Evolutionary conservation across 2,329 filamentous ascomycete species (phyloP).

Genomic region (Aspergillus unguis): DNA sequence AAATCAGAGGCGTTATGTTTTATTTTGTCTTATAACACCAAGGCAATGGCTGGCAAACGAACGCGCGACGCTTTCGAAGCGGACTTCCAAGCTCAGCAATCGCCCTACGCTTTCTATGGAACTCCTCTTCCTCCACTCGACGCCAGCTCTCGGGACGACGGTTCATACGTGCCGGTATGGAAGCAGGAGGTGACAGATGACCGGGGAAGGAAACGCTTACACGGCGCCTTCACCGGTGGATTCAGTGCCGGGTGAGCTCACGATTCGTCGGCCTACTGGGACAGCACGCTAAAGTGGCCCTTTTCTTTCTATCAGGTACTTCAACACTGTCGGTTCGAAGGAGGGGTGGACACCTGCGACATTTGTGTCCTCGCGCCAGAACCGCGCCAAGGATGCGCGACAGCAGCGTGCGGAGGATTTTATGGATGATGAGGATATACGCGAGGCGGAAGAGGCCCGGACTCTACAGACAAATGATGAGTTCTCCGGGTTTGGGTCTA

Average conservation of each 20-base stretch:
- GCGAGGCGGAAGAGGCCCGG: constrained; percentile 75
- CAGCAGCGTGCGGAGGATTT: constrained; percentile 77
- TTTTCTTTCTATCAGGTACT: constrained; percentile 63
- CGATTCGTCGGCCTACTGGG: constrained; percentile 27
- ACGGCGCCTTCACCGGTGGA: constrained; percentile 94
- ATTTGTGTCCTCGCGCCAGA: constrained; percentile 84
- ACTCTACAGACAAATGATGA: constrained; percentile 68
- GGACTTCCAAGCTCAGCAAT: constrained; percentile 63
- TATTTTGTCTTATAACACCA: not conserved
- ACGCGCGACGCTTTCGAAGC: constrained; percentile 74
- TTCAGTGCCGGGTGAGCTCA: constrained; percentile 84
- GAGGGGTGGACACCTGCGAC: constrained; percentile 94
- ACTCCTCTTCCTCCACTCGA: constrained; percentile 79
- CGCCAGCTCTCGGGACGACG: constrained; percentile 76
- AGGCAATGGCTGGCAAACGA: constrained; percentile 73
- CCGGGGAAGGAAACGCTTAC: constrained; percentile 80
- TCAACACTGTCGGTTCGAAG: constrained; percentile 96
- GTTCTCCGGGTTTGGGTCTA: constrained; percentile 73
- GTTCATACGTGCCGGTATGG: constrained; percentile 91
- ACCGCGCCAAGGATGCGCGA: constrained; percentile 68
- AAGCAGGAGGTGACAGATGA: constrained; percentile 97
- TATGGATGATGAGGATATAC: constrained; percentile 96
- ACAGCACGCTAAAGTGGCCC: constrained; percentile 32
- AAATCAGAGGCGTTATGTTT: constrained; percentile 5
- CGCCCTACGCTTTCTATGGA: constrained; percentile 76